Evolutionary conservation across 805 yeast species (phyloP).

Genomic region (Brettanomyces sp.): DNA sequence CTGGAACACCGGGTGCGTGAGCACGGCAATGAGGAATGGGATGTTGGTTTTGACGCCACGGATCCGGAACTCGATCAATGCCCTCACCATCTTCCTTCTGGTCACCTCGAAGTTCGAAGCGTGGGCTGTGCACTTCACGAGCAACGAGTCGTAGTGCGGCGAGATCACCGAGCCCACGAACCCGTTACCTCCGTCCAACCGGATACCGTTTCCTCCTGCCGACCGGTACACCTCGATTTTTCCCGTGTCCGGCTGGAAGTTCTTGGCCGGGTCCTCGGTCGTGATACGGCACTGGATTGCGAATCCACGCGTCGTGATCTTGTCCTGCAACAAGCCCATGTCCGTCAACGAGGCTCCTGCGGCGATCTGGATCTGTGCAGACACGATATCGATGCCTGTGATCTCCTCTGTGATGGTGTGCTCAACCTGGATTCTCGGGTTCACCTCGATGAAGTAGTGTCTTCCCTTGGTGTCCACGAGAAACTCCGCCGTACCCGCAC

Average conservation of each 20-base stretch:
- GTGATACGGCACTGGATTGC: slow-evolving; percentile 99
- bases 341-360: slow-evolving; percentile 94
- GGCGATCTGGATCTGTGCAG: slow-evolving; percentile 97
- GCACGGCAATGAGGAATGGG: slow-evolving; percentile 84
- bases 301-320: slow-evolving; percentile 91
- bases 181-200: slow-evolving; percentile 98
- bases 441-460: slow-evolving; percentile 95
- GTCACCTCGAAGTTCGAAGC: slow-evolving; percentile 96
- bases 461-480: slow-evolving; percentile 87
- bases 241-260: slow-evolving; percentile 98
- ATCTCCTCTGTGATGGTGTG: slow-evolving; percentile 98
- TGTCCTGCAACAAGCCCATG: slow-evolving; percentile 87
- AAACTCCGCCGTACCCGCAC: slow-evolving; percentile 98
- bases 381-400: slow-evolving; percentile 95
- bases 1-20: slow-evolving; percentile 84
- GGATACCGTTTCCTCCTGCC: slow-evolving; percentile 98
- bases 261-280: slow-evolving; percentile 94
- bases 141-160: slow-evolving; percentile 96
- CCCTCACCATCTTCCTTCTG: slow-evolving; percentile 94
- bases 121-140: slow-evolving; percentile 95
- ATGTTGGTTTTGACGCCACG: slow-evolving; percentile 99
- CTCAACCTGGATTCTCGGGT: slow-evolving; percentile 97
- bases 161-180: slow-evolving; percentile 94
- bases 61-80: slow-evolving; percentile 94
- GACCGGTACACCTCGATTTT: slow-evolving; percentile 96